Conservation (phyloP, 1,139 yeast genomes). For the Starmera stellimalicola region DNA sequence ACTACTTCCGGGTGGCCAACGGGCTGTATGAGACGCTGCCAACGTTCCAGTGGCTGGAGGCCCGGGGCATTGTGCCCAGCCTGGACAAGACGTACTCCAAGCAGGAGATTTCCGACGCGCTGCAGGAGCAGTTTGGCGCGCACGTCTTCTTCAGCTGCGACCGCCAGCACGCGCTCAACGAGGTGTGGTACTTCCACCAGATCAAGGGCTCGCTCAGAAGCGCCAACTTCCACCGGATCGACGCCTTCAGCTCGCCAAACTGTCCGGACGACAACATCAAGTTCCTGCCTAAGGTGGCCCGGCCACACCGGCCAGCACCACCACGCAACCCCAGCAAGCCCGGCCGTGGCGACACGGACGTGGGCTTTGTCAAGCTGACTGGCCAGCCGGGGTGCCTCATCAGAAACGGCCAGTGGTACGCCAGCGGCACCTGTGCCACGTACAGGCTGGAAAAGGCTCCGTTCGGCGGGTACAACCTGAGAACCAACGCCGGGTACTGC, state of each 20-base stretch:
- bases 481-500: slow-evolving; percentile 54
- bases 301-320: slow-evolving; percentile 13
- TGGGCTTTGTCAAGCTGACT: slow-evolving; percentile 43
- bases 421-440: slow-evolving; percentile 80
- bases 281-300: slow-evolving; percentile 59
- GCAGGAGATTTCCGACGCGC: slow-evolving; percentile 54
- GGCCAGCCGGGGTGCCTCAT: slow-evolving; percentile 70
- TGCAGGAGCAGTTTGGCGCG: slow-evolving; percentile 49
- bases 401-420: slow-evolving; percentile 77
- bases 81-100: slow-evolving; percentile 45
- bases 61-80: slow-evolving; percentile 55
- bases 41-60: slow-evolving; percentile 54
- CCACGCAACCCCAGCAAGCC: slow-evolving; percentile 6
- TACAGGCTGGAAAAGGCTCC: slow-evolving; percentile 45
- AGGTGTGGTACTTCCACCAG: slow-evolving; percentile 86
- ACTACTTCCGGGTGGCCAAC: slow-evolving; percentile 61
- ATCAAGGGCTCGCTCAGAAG: slow-evolving; percentile 63
- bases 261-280: slow-evolving; percentile 69
- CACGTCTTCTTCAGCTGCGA: slow-evolving; percentile 69
- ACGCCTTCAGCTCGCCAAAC: slow-evolving; percentile 41
- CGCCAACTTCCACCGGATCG: slow-evolving; percentile 60
- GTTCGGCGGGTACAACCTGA: slow-evolving; percentile 63
- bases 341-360: background rate
- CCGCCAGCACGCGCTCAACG: slow-evolving; percentile 57
- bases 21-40: slow-evolving; percentile 53